Evolutionary conservation across 441 rosid species (phyloP).

Genomic region (Melastoma candidum): DNA sequence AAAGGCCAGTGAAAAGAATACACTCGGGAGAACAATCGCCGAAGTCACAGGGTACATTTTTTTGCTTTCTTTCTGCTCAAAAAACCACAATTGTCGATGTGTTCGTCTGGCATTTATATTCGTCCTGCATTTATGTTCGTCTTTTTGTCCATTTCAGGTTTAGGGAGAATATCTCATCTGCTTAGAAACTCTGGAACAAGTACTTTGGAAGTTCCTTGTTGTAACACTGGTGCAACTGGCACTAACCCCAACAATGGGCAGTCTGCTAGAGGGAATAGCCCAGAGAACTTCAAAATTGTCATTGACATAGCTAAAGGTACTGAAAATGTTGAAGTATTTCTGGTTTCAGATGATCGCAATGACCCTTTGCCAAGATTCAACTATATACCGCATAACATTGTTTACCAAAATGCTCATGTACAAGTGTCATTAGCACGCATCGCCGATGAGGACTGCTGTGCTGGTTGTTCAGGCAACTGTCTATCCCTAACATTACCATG

Average conservation of each 20-base stretch:
- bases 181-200: too few relatives aligned
- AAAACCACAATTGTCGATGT: too few relatives aligned
- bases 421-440: conserved; percentile 66
- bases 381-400: conserved; percentile 52
- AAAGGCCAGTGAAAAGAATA: conserved; percentile 24
- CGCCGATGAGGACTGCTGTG: conserved; percentile 68
- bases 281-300: conserved; percentile 13
- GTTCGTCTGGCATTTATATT: too few relatives aligned
- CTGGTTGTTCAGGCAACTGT: conserved; percentile 65
- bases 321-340: conserved; percentile 52
- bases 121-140: too few relatives aligned
- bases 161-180: too few relatives aligned
- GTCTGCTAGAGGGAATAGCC: conserved; percentile 15
- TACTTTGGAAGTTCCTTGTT: too few relatives aligned
- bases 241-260: conserved; percentile 1
- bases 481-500: conserved; percentile 52
- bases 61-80: too few relatives aligned
- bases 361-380: conserved; percentile 46
- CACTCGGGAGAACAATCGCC: conserved; percentile 12
- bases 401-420: conserved; percentile 55
- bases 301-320: conserved; percentile 53
- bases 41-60: too few relatives aligned
- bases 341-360: conserved; percentile 41
- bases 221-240: too few relatives aligned
- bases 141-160: too few relatives aligned